A percentile compares a stretch with the other conserved stretches of the same genome.
These are phyloP conservation scores for Pharnaceum exiguum DNA, from an alignment of 148 eudicot species.

Conservation along the genomic window DNA sequence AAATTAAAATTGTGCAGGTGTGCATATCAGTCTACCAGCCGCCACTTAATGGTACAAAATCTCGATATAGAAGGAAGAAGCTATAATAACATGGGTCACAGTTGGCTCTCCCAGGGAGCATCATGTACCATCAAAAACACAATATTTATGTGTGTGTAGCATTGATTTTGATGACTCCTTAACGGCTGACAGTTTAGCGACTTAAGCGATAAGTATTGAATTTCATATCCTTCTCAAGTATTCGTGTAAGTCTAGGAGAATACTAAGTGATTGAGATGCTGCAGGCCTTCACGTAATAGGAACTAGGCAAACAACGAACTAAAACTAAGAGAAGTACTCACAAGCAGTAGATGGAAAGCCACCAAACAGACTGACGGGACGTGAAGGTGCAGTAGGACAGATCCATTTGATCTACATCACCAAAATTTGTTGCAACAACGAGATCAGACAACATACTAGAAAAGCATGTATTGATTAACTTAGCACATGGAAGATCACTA, in stretches of 20 bases:
- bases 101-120: too few relatives aligned
- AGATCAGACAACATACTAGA: slow-evolving; percentile 5
- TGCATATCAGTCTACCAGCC: too few relatives aligned
- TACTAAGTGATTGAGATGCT: neutral
- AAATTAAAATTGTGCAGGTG: too few relatives aligned
- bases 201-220: neutral
- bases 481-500: neutral
- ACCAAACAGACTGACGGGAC: slow-evolving; percentile 77
- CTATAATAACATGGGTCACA: too few relatives aligned
- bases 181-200: neutral
- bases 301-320: neutral
- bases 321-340: slow-evolving; percentile 34
- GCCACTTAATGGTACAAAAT: too few relatives aligned
- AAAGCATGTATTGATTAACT: neutral
- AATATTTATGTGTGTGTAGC: too few relatives aligned
- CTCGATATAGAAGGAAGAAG: too few relatives aligned
- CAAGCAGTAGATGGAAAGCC: slow-evolving; percentile 95
- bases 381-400: slow-evolving; percentile 89
- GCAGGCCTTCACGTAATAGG: too few relatives aligned
- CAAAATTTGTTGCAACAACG: slow-evolving; percentile 5
- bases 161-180: too few relatives aligned
- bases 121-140: too few relatives aligned
- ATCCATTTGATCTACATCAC: slow-evolving; percentile 87
- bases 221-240: too few relatives aligned
- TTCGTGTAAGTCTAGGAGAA: too few relatives aligned